Conservation (phyloP, 805 yeast genomes). For the Metschnikowia colocasiae region DNA sequence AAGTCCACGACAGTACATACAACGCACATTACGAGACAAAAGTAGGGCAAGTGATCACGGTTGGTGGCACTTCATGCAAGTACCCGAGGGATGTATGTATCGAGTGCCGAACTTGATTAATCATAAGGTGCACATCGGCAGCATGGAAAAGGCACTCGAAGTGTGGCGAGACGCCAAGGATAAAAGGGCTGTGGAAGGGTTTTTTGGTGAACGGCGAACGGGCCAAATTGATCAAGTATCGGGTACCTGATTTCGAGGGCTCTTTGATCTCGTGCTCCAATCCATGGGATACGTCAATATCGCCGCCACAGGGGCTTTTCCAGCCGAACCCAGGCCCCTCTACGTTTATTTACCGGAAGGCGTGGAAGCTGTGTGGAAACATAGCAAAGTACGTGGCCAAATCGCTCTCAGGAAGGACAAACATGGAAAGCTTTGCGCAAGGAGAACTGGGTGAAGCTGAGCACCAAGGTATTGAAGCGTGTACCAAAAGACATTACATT, state of each 20-base stretch:
- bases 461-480: conserved; percentile 21
- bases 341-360: conserved; percentile 53
- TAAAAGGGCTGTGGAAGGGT: conserved; percentile 19
- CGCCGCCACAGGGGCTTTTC: conserved; percentile 51
- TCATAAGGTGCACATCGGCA: conserved; percentile 32
- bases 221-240: conserved; percentile 26
- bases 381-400: conserved; percentile 39
- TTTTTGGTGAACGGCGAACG: conserved; percentile 15
- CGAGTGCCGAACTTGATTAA: conserved; percentile 47
- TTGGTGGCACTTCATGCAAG: conserved; percentile 59
- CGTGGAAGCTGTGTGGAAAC: conserved; percentile 48
- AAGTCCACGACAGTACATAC: conserved; percentile 28
- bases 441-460: conserved; percentile 20
- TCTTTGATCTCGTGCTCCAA: conserved; percentile 60
- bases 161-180: conserved; percentile 26
- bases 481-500: conserved; percentile 11
- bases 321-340: conserved; percentile 24
- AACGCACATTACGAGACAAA: conserved; percentile 34
- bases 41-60: conserved; percentile 44
- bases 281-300: conserved; percentile 62
- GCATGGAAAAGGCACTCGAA: conserved; percentile 28
- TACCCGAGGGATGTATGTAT: conserved; percentile 49
- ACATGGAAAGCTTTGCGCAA: conserved; percentile 22
- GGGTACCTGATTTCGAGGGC: conserved; percentile 71
- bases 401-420: conserved; percentile 31